Conservation (phyloP, 768 basidiomycete species). For the Pholiota microspora region DNA sequence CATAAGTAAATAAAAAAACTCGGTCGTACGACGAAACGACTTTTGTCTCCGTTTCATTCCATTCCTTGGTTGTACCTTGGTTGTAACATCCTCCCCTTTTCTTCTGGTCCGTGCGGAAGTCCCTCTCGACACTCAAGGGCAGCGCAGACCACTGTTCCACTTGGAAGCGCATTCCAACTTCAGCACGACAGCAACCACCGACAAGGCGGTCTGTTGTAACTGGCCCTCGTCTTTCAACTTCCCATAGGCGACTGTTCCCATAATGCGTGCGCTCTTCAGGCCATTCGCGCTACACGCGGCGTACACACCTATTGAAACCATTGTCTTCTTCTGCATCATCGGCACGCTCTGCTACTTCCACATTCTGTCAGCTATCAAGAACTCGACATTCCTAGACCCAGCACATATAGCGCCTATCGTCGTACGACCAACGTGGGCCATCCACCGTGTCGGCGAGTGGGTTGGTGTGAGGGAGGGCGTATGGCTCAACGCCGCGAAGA, state of each 20-base stretch:
- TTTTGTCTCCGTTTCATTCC: slow-evolving; percentile 2
- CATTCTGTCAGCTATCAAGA: slow-evolving; percentile 85
- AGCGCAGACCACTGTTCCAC: background rate
- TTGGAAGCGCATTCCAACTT: background rate
- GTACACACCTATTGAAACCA: slow-evolving; percentile 82
- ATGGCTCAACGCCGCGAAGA: slow-evolving; percentile 37
- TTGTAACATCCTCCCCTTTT: background rate
- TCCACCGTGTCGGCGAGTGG: slow-evolving; percentile 60
- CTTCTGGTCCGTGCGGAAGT: background rate
- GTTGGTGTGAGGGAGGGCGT: slow-evolving; percentile 52
- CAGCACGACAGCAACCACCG: background rate
- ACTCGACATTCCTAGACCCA: slow-evolving; percentile 76
- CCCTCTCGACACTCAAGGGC: background rate
- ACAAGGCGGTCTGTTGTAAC: background rate
- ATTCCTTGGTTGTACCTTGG: background rate
- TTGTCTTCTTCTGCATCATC: slow-evolving; percentile 85
- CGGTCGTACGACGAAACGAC: slow-evolving; percentile 8
- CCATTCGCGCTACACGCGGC: slow-evolving; percentile 73
- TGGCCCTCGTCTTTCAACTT: background rate
- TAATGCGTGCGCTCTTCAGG: slow-evolving; percentile 59
- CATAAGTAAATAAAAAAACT: no score
- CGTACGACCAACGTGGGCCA: slow-evolving; percentile 55
- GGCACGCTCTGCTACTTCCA: slow-evolving; percentile 96
- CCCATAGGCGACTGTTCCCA: background rate
- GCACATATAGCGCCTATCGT: slow-evolving; percentile 35